Conservation (phyloP, 2,329 filamentous ascomycete species). For the Ascochyta fabae region DNA sequence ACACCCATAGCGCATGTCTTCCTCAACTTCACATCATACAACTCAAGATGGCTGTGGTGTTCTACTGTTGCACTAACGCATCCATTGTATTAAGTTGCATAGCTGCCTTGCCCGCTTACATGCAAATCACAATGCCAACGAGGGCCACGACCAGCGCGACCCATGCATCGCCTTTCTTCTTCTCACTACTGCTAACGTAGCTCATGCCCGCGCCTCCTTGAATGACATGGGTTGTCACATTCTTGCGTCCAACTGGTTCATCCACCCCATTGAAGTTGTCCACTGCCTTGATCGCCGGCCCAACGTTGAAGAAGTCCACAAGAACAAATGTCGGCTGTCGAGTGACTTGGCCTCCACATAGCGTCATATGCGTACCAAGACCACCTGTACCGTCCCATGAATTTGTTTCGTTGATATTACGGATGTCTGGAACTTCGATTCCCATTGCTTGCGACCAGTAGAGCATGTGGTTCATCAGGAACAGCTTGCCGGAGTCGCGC, state of each 20-base stretch:
- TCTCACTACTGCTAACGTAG: conserved; percentile 11
- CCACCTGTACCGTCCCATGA: conserved; percentile 63
- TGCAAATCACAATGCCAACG: conserved; percentile 3
- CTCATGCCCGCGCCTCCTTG: conserved; percentile 4
- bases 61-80: no score
- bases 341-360: conserved; percentile 64
- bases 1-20: background rate
- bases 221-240: conserved; percentile 21
- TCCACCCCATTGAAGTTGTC: conserved; percentile 69
- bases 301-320: conserved; percentile 79
- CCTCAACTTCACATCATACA: background rate
- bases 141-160: conserved; percentile 7
- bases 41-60: background rate
- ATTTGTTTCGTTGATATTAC: conserved; percentile 68
- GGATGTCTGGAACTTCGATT: conserved; percentile 45
- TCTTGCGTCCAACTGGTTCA: conserved; percentile 52
- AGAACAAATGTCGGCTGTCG: conserved; percentile 71
- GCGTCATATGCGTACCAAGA: conserved; percentile 43
- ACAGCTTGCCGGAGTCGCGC: conserved; percentile 64
- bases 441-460: conserved; percentile 59
- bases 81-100: no score
- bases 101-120: background rate
- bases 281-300: conserved; percentile 69
- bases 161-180: conserved; percentile 4
- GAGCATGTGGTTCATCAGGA: conserved; percentile 80